Base-by-base conservation (phyloP, 257 asterid species). In the Striga asiatica region DNA sequence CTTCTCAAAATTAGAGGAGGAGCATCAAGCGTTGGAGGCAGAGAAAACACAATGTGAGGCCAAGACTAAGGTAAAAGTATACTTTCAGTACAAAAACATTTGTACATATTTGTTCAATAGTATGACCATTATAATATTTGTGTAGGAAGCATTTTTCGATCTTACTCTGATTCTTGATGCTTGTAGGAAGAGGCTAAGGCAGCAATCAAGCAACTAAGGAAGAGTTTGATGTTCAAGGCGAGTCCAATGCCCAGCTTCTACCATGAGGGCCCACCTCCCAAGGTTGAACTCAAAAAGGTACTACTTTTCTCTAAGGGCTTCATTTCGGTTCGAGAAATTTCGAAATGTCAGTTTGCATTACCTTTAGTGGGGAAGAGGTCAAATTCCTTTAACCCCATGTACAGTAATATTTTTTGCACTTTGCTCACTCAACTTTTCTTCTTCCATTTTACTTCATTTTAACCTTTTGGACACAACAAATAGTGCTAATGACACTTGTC, bases 171-270 rank as follows among this genome's bases (percentile, higher is more conserved):
- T 53, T 58, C 20, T 41, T 37, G 29, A 16, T 42, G 50, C 66
- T 46, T 42, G 63, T 71, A 86, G 95, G 88, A 86, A 70, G 91
- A 83, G 72, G 68, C 63, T 50, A 78, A 78, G 55, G 78, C 78
- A 46, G 79, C 87, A 63, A 73, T 86, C 54, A 83, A 79, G 66
- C 91, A 80, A 75, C 71, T 86, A 58, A 74, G 94, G 50, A 83
- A 79, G 70, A 71, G 78, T 65, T 69, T 86, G 76, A 8, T 24
- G 24, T 86, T 86, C 62, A 85, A 85, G 76, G 95, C 95, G 39
- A 76, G 62, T 66, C 95, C 95, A 2, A 76, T 85, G 95, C 95
- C 95, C 59, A 80, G 83, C 76, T 85, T 85, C 73, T 85, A 85
- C 78, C 81, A 78, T 8, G 95, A 85, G 64, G 91, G 85, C 20